Evolutionary conservation across 352 stramenopile species (phyloP), one percentile per base, ranked within the genome.

Genomic region (Pythium guiyangense): DNA sequence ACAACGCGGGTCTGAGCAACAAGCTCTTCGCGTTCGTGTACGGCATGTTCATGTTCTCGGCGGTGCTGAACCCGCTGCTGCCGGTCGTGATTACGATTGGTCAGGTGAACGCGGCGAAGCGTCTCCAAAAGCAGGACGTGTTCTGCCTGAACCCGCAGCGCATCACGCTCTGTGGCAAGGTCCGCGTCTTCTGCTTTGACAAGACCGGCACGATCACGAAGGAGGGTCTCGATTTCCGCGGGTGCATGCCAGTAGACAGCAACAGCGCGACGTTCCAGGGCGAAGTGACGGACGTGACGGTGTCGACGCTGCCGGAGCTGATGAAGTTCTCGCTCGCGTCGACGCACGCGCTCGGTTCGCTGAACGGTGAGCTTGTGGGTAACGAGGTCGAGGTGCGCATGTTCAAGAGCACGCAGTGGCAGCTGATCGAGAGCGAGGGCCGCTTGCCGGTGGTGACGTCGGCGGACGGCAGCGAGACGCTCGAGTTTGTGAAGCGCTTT

Each of bases 141-240:
- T 85, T 87, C 64, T 96, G 81, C 52, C 72, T 90, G 18, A 90
- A 97, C 70, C 69, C 83, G 0, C 74, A 88, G 54, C 84, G 81
- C 35, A 92, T 97, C 54, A 79, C 89, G 0, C 66, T 97, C 2
- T 89, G 84, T 49, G 90, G 90, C n/a, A 97, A 97, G 63, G 86
- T 97, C 10, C 84, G 77, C 43, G 70, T 92, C 8, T 91, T 90
- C 44, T 96, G 88, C 64, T 97, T 97, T 64, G 90, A 97, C 74
- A 97, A 97, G 65, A 97, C 90, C 0, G 90, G 90, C 8, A 97
- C 90, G 18, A 79, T 97, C 49, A 97, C 90, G 20, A 92, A 96
- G 57, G 74, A 96, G 52, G 90, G 90, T 2, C 64, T 97, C 6
- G 80, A 96, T 52, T 96, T 93, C 63, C 60, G 84, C 53, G 84